These are phyloP conservation scores for Phyllosticta ampelicida DNA, from an alignment of 2,329 filamentous ascomycete species.

Conservation along the genomic window DNA sequence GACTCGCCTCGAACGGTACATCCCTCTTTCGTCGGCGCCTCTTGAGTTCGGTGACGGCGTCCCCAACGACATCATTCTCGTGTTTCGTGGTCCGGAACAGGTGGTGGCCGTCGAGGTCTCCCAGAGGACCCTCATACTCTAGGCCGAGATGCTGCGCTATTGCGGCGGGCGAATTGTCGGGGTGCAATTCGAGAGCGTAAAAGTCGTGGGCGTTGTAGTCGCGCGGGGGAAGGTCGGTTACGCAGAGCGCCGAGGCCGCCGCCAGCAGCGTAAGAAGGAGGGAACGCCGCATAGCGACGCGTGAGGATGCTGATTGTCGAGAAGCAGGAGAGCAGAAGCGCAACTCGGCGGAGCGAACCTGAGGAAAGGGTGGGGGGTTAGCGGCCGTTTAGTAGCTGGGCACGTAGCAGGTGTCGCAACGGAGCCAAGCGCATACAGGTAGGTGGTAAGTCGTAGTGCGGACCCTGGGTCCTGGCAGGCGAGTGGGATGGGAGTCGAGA, in stretches of 20 bases:
- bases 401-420: neutral
- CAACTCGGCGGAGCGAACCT: slow-evolving; percentile 1
- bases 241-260: slow-evolving; percentile 23
- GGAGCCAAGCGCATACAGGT: neutral
- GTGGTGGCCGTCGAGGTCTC: slow-evolving; percentile 69
- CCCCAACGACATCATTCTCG: slow-evolving; percentile 44
- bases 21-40: slow-evolving; percentile 53
- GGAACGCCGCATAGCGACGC: slow-evolving; percentile 30
- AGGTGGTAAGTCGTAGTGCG: neutral
- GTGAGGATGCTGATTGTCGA: neutral
- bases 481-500: neutral
- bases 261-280: slow-evolving; percentile 34
- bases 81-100: slow-evolving; percentile 63
- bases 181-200: slow-evolving; percentile 78
- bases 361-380: neutral
- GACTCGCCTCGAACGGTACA: slow-evolving; percentile 35
- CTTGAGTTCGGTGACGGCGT: slow-evolving; percentile 42
- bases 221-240: slow-evolving; percentile 39
- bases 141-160: slow-evolving; percentile 66
- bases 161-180: slow-evolving; percentile 52
- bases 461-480: neutral
- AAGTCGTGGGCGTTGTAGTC: slow-evolving; percentile 79
- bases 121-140: slow-evolving; percentile 68
- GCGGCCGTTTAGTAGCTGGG: neutral
- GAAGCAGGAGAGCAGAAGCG: neutral